A percentile compares a stretch with the other conserved stretches of the same genome.
Conservation (phyloP, 2,329 filamentous ascomycete genomes). For the Aotearoamyces nothofagi region DNA sequence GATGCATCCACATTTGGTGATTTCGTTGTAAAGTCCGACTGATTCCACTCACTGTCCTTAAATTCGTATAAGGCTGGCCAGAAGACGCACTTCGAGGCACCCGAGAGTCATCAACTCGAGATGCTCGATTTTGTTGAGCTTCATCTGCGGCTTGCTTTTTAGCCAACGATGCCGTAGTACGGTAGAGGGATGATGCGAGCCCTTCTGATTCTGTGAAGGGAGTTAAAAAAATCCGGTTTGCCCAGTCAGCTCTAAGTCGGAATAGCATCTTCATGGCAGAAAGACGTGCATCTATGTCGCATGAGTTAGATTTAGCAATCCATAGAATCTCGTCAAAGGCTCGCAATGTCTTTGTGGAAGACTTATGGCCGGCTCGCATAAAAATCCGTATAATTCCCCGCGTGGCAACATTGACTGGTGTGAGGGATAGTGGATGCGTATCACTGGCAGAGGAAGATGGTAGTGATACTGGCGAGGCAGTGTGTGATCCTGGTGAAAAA, state of each 20-base stretch:
- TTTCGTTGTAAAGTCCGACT: slow-evolving; percentile 21
- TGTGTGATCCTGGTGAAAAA: slow-evolving; percentile 21
- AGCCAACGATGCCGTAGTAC: slow-evolving; percentile 37
- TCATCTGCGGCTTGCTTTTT: slow-evolving; percentile 24
- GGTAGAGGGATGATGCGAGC: slow-evolving; percentile 56
- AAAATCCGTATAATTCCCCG: slow-evolving; percentile 64
- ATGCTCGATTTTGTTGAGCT: slow-evolving; percentile 21
- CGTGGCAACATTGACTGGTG: slow-evolving; percentile 55
- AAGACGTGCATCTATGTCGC: slow-evolving; percentile 54
- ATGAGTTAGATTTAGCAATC: slow-evolving; percentile 42
- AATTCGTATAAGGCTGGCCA: slow-evolving; percentile 11
- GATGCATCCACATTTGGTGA: slow-evolving; percentile 41
- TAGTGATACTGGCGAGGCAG: slow-evolving; percentile 2
- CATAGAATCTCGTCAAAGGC: slow-evolving; percentile 48
- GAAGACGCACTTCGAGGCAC: slow-evolving; percentile 18
- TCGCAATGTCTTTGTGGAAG: slow-evolving; percentile 46
- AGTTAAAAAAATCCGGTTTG: slow-evolving; percentile 59
- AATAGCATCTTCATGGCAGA: slow-evolving; percentile 68
- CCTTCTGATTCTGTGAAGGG: slow-evolving; percentile 56
- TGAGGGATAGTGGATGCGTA: slow-evolving; percentile 18
- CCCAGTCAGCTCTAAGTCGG: slow-evolving; percentile 68
- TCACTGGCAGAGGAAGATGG: slow-evolving; percentile 5
- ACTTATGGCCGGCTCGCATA: slow-evolving; percentile 52
- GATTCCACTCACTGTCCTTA: slow-evolving; percentile 15
- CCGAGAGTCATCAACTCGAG: slow-evolving; percentile 22